These are phyloP conservation scores for Tolypocladium guangdongense DNA, from an alignment of 2,329 filamentous ascomycete species.

Conservation along the genomic window DNA sequence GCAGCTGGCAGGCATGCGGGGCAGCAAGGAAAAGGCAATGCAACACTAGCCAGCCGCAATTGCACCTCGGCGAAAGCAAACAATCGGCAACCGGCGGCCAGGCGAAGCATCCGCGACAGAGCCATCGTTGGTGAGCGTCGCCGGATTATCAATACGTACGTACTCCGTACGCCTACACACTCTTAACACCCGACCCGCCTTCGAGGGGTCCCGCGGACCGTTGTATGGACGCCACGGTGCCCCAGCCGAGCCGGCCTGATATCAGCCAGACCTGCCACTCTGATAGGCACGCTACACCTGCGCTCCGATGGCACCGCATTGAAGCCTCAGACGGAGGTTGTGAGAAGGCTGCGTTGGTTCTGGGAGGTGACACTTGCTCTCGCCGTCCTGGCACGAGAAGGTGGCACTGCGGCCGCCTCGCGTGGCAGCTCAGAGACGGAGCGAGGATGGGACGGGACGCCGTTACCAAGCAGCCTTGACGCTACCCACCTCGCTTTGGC, in stretches of 20 bases:
- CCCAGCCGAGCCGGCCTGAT: neutral
- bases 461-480: neutral
- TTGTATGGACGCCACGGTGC: neutral
- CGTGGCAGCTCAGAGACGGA: neutral
- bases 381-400: neutral
- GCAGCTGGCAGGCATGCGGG: neutral
- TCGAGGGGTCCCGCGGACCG: neutral
- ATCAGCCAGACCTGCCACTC: neutral
- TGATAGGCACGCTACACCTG: neutral
- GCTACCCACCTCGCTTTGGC: no score
- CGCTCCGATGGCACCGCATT: neutral
- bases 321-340: neutral
- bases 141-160: no score
- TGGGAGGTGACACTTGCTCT: neutral
- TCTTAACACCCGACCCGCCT: no score
- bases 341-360: neutral
- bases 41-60: neutral
- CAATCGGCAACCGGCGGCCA: neutral
- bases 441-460: neutral
- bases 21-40: no score
- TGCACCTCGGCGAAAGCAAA: neutral
- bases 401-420: neutral
- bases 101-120: neutral
- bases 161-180: no score
- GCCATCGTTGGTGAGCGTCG: no score